Conservation (phyloP, 2,329 filamentous ascomycete genomes). For the Drechslerella stenobrocha region DNA sequence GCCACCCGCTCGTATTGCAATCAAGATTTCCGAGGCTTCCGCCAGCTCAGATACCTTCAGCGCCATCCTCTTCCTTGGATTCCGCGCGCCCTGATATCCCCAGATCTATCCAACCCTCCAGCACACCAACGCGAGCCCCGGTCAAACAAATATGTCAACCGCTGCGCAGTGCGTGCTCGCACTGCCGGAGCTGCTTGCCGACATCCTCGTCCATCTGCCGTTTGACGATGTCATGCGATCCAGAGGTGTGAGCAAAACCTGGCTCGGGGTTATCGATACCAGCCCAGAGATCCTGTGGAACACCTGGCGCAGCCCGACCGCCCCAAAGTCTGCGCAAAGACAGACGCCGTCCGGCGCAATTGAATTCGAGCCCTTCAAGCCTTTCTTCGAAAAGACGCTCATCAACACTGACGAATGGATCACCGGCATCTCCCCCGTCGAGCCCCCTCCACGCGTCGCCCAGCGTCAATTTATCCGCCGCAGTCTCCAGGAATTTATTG, state of each 20-base stretch:
- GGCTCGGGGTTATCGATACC: constrained; percentile 25
- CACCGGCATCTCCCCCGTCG: constrained; percentile 9
- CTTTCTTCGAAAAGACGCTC: constrained; percentile 39
- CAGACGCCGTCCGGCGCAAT: background rate
- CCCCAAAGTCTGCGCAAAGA: constrained; percentile 18
- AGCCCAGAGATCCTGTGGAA: constrained; percentile 36
- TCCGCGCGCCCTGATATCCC: constrained; percentile 2
- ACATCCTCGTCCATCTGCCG: constrained; percentile 25
- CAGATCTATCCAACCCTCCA: background rate
- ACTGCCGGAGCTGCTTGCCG: constrained; percentile 28
- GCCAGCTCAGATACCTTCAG: too few species aligned
- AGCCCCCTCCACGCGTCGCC: constrained; percentile 17
- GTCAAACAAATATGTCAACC: background rate
- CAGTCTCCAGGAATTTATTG: constrained; percentile 26
- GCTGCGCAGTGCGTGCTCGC: constrained; percentile 11
- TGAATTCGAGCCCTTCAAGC: constrained; percentile 39
- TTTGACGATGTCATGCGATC: constrained; percentile 32
- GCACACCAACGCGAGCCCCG: background rate
- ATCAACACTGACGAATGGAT: constrained; percentile 45
- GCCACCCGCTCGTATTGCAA: too few species aligned
- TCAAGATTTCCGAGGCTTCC: too few species aligned
- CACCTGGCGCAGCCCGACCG: constrained; percentile 38
- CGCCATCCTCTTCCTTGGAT: background rate
- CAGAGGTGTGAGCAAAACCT: constrained; percentile 17
- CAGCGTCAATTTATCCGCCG: constrained; percentile 33